These are phyloP conservation scores for Suillus sp. DNA, from an alignment of 768 basidiomycete species.

Conservation along the genomic window DNA sequence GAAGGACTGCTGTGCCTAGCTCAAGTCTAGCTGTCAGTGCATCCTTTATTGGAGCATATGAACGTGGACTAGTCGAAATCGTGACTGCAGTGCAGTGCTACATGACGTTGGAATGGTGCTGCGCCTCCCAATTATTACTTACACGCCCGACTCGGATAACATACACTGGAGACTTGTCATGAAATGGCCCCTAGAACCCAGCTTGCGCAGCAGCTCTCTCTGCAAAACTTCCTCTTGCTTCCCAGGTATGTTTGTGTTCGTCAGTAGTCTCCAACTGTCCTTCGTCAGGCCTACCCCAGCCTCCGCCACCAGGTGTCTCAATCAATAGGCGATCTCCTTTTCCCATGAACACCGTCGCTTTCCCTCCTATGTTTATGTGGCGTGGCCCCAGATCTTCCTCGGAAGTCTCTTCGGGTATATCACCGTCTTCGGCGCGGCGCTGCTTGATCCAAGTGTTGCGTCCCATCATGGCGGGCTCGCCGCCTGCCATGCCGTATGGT, in stretches of 20 bases:
- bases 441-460: constrained; percentile 88
- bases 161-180: neutral
- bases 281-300: constrained; percentile 58
- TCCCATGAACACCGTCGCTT: constrained; percentile 85
- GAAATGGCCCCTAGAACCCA: constrained; percentile 44
- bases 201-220: constrained; percentile 66
- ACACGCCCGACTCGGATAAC: neutral
- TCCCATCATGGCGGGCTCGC: constrained; percentile 68
- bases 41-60: neutral
- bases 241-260: constrained; percentile 47
- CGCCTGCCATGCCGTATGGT: constrained; percentile 87
- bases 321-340: constrained; percentile 81
- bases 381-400: constrained; percentile 41
- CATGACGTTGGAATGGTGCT: neutral
- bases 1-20: neutral
- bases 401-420: constrained; percentile 45
- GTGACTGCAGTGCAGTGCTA: neutral
- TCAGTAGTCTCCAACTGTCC: constrained; percentile 29
- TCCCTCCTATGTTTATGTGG: constrained; percentile 86
- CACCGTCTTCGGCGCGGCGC: constrained; percentile 65
- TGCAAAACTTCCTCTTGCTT: constrained; percentile 70
- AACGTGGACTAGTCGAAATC: neutral
- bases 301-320: constrained; percentile 91
- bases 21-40: neutral
- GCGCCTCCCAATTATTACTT: neutral